Base-by-base conservation (phyloP, 2,329 filamentous ascomycete genomes). In the Exophiala xenobiotica region DNA sequence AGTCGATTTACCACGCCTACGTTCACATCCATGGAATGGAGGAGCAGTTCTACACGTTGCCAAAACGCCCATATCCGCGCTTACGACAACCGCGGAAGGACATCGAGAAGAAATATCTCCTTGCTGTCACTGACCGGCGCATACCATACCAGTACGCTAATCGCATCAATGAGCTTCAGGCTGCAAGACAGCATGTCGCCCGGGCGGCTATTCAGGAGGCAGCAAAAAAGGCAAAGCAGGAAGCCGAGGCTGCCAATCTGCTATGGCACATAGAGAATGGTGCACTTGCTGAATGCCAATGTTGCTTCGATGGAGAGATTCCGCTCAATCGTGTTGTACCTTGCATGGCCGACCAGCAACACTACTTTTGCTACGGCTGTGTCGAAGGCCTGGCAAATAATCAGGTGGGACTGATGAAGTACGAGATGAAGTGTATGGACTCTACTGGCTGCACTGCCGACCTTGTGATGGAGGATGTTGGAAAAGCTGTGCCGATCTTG, bases 301-400 rank as follows among this genome's bases (percentile, higher is more conserved):
- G 87, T 63, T 95, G 90, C 67, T 93, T 80, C 62, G 74, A 75
- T 5, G 83, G 90, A 3, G 54, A 61, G 40, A 75, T 76, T 43
- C 77, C 87, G 1, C 67, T 82, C 39, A 87, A 88, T 59, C 78
- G 83, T 41, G 82, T 88, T 73, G 77, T 88, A 1, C 74, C 80
- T 57, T 95, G 90, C 65, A 70, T 81, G 44, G 82, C 78, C 12
- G 73, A 78, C 0, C 61, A 65, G 0, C 58, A 70, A 1, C 87
- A 91, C 60, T 80, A 78, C 64, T 91, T 92, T 67, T 95, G 90
- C 66, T 74, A 75, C 40, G 68, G 70, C 1, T 95, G 90, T 64
- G 77, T 83, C 4, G 80, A 74, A 50, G 78, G 68, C 18, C 83
- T 83, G 55, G 86, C 89, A 3, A 82, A 88, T 61, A 79, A 73